Conservation (phyloP, 305 asterid genomes). For the Rubia peregrina region DNA sequence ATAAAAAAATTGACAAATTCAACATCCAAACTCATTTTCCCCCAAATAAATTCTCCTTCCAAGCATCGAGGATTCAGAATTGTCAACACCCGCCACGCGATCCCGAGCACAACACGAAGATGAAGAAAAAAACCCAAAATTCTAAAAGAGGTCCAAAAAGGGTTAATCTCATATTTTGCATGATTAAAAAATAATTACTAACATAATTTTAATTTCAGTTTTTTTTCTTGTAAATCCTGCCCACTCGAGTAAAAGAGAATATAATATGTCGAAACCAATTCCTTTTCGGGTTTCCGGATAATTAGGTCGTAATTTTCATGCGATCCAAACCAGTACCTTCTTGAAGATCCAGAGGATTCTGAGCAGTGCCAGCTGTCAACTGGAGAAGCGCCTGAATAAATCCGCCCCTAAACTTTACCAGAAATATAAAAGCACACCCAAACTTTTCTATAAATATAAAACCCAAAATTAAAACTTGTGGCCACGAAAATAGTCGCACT, state of each 20-base stretch:
- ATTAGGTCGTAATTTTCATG: neutral
- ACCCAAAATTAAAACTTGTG: conserved; percentile 23
- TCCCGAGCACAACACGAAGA: too few relatives aligned
- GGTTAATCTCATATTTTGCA: too few relatives aligned
- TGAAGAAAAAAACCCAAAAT: too few relatives aligned
- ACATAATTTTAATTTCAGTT: too few relatives aligned
- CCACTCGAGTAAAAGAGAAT: neutral
- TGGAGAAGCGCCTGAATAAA: conserved; percentile 7
- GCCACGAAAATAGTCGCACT: conserved; percentile 15
- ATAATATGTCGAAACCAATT: too few relatives aligned
- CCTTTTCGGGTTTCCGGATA: neutral
- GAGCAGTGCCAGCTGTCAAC: conserved; percentile 22
- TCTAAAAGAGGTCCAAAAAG: too few relatives aligned
- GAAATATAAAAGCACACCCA: neutral
- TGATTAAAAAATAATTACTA: too few relatives aligned
- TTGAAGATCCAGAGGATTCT: neutral
- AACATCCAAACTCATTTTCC: too few relatives aligned
- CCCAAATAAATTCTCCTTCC: too few relatives aligned
- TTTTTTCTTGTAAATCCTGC: neutral
- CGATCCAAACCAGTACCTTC: neutral
- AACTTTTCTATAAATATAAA: neutral
- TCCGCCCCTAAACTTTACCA: conserved; percentile 11
- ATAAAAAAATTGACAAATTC: too few relatives aligned
- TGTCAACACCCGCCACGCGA: too few relatives aligned
- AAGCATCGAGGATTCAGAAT: too few relatives aligned